Conservation (phyloP, 164 flowering plant species). For the Vitis riparia region DNA sequence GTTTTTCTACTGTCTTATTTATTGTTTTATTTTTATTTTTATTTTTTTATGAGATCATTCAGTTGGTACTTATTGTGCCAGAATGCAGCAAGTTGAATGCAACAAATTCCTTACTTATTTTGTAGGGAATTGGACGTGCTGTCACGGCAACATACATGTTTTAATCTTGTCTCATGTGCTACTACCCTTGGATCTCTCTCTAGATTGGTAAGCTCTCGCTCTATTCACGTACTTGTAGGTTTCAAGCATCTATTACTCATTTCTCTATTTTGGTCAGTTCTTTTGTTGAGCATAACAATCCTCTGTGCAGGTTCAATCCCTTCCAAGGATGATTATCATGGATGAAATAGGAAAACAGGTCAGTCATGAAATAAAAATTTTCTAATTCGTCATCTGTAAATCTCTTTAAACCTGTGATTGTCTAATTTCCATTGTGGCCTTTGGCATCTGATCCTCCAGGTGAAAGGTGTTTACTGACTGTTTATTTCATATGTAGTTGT, state of each 20-base stretch:
- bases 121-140: constrained; percentile 90
- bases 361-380: constrained; percentile 8
- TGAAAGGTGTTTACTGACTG: background rate
- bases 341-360: constrained; percentile 99
- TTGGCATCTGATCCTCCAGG: background rate
- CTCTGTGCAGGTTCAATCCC: constrained; percentile 77
- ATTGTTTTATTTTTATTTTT: too few species aligned
- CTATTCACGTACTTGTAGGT: background rate
- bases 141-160: constrained; percentile 78
- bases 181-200: constrained; percentile 95
- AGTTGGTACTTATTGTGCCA: background rate
- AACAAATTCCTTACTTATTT: constrained; percentile 7
- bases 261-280: background rate
- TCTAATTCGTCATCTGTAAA: background rate
- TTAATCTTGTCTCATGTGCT: constrained; percentile 83
- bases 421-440: background rate
- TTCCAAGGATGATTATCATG: constrained; percentile 95
- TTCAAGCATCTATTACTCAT: background rate
- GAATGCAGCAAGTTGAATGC: background rate
- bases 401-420: background rate
- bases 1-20: too few species aligned
- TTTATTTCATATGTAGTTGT: background rate
- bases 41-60: background rate
- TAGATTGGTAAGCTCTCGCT: constrained; percentile 57
- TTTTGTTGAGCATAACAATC: constrained; percentile 11